phyloP scores from a whole-genome alignment of 495 filamentous ascomycete genomes.

The Aspergillus wentii region DNA sequence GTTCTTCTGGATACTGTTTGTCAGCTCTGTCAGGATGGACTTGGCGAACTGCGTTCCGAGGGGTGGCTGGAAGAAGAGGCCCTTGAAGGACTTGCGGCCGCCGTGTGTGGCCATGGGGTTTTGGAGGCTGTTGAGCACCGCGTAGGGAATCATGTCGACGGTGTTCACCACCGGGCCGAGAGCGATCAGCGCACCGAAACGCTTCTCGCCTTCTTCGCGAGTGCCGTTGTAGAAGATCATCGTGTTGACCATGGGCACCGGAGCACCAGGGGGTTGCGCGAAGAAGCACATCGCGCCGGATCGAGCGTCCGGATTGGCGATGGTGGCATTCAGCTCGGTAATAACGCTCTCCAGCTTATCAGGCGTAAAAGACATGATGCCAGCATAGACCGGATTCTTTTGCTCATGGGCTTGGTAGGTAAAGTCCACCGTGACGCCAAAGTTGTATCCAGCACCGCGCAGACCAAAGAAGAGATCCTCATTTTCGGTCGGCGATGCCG shows the following conservation, averaged over 20 bases:
- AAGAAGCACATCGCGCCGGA: constrained; percentile 35
- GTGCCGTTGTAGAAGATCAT: constrained; percentile 49
- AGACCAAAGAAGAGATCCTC: constrained; percentile 45
- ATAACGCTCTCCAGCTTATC: constrained; percentile 36
- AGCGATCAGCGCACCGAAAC: constrained; percentile 32
- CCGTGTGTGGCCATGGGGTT: constrained; percentile 37
- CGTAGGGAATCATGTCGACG: constrained; percentile 36
- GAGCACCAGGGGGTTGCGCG: constrained; percentile 28
- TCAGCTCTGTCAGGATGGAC: constrained; percentile 32
- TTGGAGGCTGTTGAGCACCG: constrained; percentile 35
- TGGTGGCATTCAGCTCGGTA: constrained; percentile 31
- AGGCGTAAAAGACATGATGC: constrained; percentile 36
- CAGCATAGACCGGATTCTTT: constrained; percentile 39
- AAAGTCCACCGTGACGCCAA: constrained; percentile 44
- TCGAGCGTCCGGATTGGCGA: constrained; percentile 23
- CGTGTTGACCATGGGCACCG: constrained; percentile 32
- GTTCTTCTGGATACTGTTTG: constrained; percentile 21
- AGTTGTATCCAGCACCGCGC: constrained; percentile 42
- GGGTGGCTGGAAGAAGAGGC: constrained; percentile 42
- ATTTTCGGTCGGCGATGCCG: constrained; percentile 31
- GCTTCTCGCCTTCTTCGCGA: constrained; percentile 30
- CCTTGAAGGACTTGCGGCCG: constrained; percentile 42
- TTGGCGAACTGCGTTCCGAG: constrained; percentile 29
- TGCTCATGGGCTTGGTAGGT: constrained; percentile 42
- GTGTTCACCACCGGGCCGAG: constrained; percentile 33